Evolutionary conservation across 768 basidiomycete species (phyloP), one percentile per base, ranked within the genome.

Genomic region (Kwoniella newhampshirensis): DNA sequence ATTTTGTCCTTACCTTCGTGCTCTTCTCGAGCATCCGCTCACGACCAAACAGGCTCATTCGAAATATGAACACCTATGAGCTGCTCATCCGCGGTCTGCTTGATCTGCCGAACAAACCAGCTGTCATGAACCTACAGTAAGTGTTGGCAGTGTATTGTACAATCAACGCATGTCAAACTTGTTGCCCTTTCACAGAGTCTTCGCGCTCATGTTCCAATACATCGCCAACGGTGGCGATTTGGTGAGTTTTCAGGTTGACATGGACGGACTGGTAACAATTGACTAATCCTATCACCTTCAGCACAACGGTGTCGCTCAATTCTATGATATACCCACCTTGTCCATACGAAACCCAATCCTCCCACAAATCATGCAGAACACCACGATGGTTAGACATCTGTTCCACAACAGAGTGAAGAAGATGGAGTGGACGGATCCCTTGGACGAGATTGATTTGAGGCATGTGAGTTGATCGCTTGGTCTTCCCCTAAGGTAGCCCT

Each of bases 301-400:
- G 70, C 70, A 73, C 45, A 39, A 58, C 44, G 70, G 70, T 39
- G 35, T 75, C n/a, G 59, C 70, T 8, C 64, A 75, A 40, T 77
- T 60, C 54, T 77, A 77, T 59, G 75, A 75, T 42, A 57, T 72
- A 13, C 72, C 74, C 4, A 67, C 65, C 15, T 32, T 75, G 12
- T 68, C 68, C 17, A 28, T 75, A 28, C 66, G 75, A 21, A 74
- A 74, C 51, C 56, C 63, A 2, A 40, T 73, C n/a, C 51, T 75
- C 15, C 74, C 64, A 12, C 45, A 72, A 2, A 53, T 65, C 11
- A 43, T 75, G 47, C 52, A 58, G 12, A 62, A 72, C 40, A 39
- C 49, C 13, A 52, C 57, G 1, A 17, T 53, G 40, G 59, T 68
- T 2, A 47, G 53, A 32, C 53, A 63, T 4, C 44, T 62, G 45